A percentile compares a stretch with the other conserved stretches of the same genome.
Evolutionary conservation across 345 rosid species (phyloP).

Genomic region (Streptanthus diversifolius): DNA sequence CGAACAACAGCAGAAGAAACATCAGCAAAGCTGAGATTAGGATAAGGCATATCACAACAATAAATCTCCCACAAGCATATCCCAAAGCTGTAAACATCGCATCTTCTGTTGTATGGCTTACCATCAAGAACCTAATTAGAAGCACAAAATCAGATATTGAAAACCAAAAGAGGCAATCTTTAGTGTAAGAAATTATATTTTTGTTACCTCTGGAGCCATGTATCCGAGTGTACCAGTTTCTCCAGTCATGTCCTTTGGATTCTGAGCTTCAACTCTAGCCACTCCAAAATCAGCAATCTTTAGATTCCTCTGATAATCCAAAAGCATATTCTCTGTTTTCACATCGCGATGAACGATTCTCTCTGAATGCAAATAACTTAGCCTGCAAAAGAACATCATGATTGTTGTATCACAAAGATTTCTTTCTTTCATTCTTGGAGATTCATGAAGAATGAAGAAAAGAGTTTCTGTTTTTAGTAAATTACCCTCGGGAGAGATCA

Average conservation of each 20-base stretch:
- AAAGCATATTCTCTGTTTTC: constrained; percentile 89
- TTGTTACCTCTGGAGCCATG: constrained; percentile 97
- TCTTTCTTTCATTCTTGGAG: neutral
- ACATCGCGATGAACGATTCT: constrained; percentile 97
- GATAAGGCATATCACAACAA: constrained; percentile 95
- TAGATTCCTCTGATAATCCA: constrained; percentile 62
- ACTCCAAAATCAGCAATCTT: constrained; percentile 99
- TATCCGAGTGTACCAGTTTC: constrained; percentile 99
- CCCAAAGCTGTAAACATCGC: constrained; percentile 98
- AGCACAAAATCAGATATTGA: neutral
- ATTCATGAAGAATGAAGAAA: neutral
- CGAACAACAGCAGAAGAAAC: constrained; percentile 89
- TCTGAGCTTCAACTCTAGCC: constrained; percentile 99
- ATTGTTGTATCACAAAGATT: neutral
- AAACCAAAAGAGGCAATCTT: neutral
- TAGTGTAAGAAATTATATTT: neutral
- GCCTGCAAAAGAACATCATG: constrained; percentile 44
- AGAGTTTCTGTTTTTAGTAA: neutral
- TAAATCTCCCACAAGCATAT: constrained; percentile 98
- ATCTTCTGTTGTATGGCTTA: constrained; percentile 91
- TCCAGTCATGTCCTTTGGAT: constrained; percentile 97
- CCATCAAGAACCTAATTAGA: constrained; percentile 81
- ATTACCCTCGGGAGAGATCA: constrained; percentile 89
- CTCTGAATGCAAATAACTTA: constrained; percentile 87
- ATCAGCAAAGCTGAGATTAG: constrained; percentile 87